These are phyloP conservation scores for Leishmania guyanensis DNA, from an alignment of 208 protist species.

Conservation along the genomic window DNA sequence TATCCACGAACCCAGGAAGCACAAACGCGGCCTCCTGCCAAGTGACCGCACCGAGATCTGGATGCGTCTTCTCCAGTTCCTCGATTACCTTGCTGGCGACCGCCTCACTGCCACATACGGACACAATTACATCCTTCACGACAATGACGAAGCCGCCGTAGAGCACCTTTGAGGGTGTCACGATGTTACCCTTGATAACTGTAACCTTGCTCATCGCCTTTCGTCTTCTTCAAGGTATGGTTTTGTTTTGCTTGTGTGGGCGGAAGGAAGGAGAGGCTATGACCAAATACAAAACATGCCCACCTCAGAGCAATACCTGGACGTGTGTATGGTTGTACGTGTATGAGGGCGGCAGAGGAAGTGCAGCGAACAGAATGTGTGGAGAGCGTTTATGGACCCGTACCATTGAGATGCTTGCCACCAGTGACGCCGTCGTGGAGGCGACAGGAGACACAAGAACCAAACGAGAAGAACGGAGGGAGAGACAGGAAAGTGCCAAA, in stretches of 20 bases:
- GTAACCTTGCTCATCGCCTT: constrained; percentile 25
- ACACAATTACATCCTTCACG: constrained; percentile 37
- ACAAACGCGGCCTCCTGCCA: constrained; percentile 47
- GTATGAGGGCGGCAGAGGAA: background rate
- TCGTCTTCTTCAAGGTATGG: background rate
- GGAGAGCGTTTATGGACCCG: background rate
- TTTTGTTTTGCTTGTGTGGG: background rate
- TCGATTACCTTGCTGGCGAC: constrained; percentile 29
- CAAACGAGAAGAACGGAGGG: background rate
- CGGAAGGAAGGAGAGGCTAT: background rate
- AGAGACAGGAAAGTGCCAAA: background rate
- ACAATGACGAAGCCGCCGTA: constrained; percentile 64
- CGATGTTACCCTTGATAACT: constrained; percentile 65
- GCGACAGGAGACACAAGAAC: background rate
- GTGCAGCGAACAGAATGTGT: background rate
- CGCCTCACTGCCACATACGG: constrained; percentile 30
- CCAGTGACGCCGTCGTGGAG: too few species aligned
- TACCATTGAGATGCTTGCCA: background rate
- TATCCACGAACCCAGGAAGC: constrained; percentile 76
- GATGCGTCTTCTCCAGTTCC: constrained; percentile 11
- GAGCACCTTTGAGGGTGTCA: constrained; percentile 56
- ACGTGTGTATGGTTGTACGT: background rate
- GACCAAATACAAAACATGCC: background rate
- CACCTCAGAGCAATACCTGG: background rate
- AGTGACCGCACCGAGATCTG: constrained; percentile 9